phyloP scores from a whole-genome alignment of 768 basidiomycete species.

The Mycena maculata region DNA sequence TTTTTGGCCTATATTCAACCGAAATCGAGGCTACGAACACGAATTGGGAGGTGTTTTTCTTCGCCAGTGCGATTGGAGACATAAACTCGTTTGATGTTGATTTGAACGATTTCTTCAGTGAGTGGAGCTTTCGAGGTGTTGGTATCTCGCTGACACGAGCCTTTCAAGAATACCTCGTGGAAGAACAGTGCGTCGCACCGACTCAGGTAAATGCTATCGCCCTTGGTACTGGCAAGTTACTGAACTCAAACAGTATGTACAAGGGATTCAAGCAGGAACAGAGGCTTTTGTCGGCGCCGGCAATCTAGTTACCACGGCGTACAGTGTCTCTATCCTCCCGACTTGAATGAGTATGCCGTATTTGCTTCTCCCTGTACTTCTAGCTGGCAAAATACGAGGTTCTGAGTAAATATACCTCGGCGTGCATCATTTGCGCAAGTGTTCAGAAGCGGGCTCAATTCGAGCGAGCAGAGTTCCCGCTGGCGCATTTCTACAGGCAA shows the following conservation, averaged over 20 bases:
- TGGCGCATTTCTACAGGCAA: too few species aligned
- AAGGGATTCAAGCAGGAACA: conserved; percentile 66
- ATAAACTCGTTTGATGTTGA: conserved; percentile 64
- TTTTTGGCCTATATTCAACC: conserved; percentile 55
- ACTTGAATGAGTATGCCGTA: too few species aligned
- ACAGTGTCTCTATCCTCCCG: conserved; percentile 51
- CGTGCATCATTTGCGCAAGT: too few species aligned
- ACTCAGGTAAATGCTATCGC: conserved; percentile 51
- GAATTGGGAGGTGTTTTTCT: conserved; percentile 68
- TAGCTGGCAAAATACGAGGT: too few species aligned
- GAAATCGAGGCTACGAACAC: conserved; percentile 59
- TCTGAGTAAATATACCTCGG: too few species aligned
- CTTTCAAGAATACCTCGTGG: conserved; percentile 53
- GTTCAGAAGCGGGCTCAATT: too few species aligned
- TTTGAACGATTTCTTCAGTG: conserved; percentile 67
- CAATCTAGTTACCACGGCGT: conserved; percentile 54
- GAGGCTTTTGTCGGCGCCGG: conserved; percentile 67
- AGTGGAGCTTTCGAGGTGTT: conserved; percentile 29
- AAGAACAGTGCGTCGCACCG: conserved; percentile 57
- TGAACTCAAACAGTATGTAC: conserved; percentile 53
- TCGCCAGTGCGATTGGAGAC: conserved; percentile 60
- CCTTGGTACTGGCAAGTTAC: neutral
- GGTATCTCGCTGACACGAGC: neutral
- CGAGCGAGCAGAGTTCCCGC: too few species aligned
- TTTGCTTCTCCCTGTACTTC: too few species aligned